Conservation (phyloP, 164 flowering plant species). For the Magnolia officinalis region DNA sequence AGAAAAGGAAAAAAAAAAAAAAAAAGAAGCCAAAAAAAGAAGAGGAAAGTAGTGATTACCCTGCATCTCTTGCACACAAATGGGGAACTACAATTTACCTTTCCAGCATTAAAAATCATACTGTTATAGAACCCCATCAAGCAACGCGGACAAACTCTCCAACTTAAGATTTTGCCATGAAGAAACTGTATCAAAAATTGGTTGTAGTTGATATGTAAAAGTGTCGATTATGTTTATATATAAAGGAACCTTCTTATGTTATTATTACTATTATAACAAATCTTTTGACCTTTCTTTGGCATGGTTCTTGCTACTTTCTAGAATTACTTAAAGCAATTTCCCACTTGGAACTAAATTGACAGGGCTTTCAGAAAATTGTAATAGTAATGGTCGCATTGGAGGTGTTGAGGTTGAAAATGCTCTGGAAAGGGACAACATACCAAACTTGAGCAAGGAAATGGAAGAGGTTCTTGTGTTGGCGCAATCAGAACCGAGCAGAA, state of each 20-base stretch:
- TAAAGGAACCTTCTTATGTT: too few species aligned
- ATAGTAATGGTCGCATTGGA: conserved; percentile 14
- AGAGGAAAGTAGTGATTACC: neutral
- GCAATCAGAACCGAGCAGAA: conserved; percentile 35
- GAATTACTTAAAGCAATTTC: neutral
- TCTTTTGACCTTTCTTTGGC: too few species aligned
- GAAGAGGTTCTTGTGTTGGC: conserved; percentile 26
- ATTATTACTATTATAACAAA: too few species aligned
- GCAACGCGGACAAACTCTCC: conserved; percentile 75
- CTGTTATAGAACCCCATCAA: conserved; percentile 72
- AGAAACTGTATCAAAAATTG: conserved; percentile 24
- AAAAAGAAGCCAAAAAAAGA: too few species aligned
- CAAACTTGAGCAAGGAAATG: conserved; percentile 8
- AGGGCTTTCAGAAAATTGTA: conserved; percentile 11
- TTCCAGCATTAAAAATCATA: conserved; percentile 65
- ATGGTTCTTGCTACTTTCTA: neutral
- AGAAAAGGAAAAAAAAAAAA: too few species aligned
- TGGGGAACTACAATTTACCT: conserved; percentile 35
- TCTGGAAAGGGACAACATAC: conserved; percentile 4
- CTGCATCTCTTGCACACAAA: neutral
- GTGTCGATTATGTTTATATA: neutral
- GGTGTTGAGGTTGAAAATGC: conserved; percentile 15
- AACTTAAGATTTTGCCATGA: conserved; percentile 85
- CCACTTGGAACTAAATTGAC: neutral
- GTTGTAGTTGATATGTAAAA: conserved; percentile 39